These are phyloP conservation scores for Angomonas desouzai DNA, from an alignment of 208 protist genomes.

Conservation along the genomic window DNA sequence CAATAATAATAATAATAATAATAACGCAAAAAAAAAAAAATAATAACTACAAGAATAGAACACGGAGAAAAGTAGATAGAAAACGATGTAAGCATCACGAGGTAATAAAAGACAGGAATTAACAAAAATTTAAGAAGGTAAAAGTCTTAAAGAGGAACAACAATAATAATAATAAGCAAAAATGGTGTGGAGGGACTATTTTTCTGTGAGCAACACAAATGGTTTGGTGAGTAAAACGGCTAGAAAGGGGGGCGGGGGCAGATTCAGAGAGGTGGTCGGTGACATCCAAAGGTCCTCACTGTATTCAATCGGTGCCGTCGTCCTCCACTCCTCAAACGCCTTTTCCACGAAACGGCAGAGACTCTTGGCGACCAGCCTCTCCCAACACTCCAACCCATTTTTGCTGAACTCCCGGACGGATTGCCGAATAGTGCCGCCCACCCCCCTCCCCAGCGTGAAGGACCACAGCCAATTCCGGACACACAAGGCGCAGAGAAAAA, in stretches of 20 bases:
- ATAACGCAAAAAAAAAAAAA: too few relatives aligned
- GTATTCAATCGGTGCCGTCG: not conserved
- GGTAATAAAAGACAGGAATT: too few relatives aligned
- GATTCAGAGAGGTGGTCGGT: not conserved
- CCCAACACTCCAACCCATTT: not conserved
- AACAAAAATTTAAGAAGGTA: too few relatives aligned
- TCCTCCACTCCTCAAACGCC: not conserved
- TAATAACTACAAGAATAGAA: too few relatives aligned
- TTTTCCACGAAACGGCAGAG: conserved; percentile 3
- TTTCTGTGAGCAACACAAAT: not conserved
- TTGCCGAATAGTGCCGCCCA: not conserved
- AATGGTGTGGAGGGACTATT: not conserved
- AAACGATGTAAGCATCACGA: too few relatives aligned
- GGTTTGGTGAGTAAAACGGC: not conserved
- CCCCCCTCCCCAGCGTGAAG: conserved; percentile 11
- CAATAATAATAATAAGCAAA: conserved; percentile 10
- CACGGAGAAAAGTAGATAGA: too few relatives aligned
- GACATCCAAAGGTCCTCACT: not conserved
- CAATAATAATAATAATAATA: too few relatives aligned
- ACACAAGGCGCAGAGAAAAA: conserved; percentile 46
- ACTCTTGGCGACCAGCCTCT: conserved; percentile 5
- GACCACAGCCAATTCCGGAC: conserved; percentile 35
- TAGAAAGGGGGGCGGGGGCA: not conserved
- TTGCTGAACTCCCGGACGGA: conserved; percentile 1
- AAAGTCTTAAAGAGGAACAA: conserved; percentile 14